Evolutionary conservation across 164 flowering plant genomes (phyloP), one percentile per base, ranked within the genome.

Genomic region (Aristolochia contorta): DNA sequence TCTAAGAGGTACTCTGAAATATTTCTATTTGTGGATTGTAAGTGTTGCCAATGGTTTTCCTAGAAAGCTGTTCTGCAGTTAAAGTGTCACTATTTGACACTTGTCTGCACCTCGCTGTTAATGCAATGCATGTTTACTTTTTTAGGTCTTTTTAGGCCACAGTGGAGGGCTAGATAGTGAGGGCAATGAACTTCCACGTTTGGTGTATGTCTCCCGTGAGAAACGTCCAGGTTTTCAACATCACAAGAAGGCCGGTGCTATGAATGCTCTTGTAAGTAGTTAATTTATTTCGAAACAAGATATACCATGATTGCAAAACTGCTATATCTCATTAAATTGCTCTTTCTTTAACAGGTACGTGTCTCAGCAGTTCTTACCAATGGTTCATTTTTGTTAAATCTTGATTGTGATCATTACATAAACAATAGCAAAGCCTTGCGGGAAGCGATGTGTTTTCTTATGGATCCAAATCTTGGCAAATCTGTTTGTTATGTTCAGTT

Each of bases 401-500:
- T 84, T 43, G 89, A 83, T 59, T 83, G 88, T 77, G 88, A 83
- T 67, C 88, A 83, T 71, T 83, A 83, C 68, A 78, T 83, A 43
- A 81, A 84, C 74, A 84, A 84, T 59, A 77, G 84, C 76, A 84
- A 84, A 69, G 89, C 89, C 2, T 69, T 84, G 53, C 67, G 85
- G 55, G 89, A 84, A 71, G 84, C 84, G 18, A 84, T 81, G 85
- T 81, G 88, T 57, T 81, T 83, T 64, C 58, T 81, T 75, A 83
- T 83, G 88, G 88, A 83, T 58, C 88, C 84, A 21, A 72, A 67
- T 32, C 74, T 71, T 16, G 88, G 88, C 51, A 81, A 76, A 66
- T 67, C 73, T 47, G 75, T 83, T 52, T 81, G 88, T 65, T 80
- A 80, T 57, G 84, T 80, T 32, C 84, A 80, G 54, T 80, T 80